Percentiles rank a stretch among this genome's conserved stretches.
These are phyloP conservation scores for Handroanthus guayacan DNA, from an alignment of 257 asterid genomes.

Conservation along the genomic window DNA sequence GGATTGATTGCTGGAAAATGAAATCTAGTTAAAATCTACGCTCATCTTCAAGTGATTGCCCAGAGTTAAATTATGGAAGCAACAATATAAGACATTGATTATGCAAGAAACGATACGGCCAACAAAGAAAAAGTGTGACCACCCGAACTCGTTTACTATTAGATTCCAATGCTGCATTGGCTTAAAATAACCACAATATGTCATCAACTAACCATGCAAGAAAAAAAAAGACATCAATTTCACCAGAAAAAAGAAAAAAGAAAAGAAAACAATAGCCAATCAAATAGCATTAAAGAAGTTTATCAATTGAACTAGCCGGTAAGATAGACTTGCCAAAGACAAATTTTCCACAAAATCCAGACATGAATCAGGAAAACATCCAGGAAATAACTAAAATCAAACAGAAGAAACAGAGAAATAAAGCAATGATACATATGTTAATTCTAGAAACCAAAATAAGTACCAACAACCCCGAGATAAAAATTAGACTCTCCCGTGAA, in stretches of 20 bases:
- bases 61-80: neutral
- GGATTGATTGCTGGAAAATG: conserved; percentile 33
- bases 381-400: neutral
- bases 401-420: neutral
- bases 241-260: too few species aligned
- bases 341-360: neutral
- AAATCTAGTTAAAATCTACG: neutral
- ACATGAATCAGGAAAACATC: neutral
- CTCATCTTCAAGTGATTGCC: neutral
- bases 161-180: neutral
- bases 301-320: too few species aligned
- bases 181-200: neutral
- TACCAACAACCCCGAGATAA: conserved; percentile 36
- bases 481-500: conserved; percentile 40
- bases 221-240: neutral
- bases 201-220: neutral
- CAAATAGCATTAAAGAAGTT: neutral
- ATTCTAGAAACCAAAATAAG: conserved; percentile 5
- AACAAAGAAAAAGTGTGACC: neutral
- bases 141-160: neutral
- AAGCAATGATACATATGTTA: neutral
- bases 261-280: neutral
- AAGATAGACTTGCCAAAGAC: neutral
- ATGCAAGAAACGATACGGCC: neutral
- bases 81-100: neutral